Evolutionary conservation across 768 basidiomycete species (phyloP).

Genomic region (Ramaria rubella): DNA sequence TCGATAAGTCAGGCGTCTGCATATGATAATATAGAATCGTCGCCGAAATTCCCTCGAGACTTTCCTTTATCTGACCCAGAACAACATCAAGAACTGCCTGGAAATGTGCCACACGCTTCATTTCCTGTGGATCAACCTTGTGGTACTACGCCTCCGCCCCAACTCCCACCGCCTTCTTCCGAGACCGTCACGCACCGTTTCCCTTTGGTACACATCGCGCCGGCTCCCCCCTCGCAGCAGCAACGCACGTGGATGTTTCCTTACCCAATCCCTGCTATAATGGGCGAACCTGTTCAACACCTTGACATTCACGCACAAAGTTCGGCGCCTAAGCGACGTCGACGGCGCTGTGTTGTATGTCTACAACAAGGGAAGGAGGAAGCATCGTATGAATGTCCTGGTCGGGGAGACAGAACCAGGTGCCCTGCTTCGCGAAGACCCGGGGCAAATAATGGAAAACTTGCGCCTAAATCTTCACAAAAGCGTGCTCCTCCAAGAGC

Average conservation of each 20-base stretch:
- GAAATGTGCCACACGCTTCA: no score
- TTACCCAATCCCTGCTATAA: neutral
- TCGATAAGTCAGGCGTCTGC: no score
- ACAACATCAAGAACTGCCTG: no score
- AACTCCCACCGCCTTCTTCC: neutral
- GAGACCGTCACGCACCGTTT: neutral
- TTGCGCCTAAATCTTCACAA: neutral
- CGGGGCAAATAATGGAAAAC: neutral
- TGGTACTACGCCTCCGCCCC: neutral
- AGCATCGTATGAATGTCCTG: constrained; percentile 6
- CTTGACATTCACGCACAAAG: neutral
- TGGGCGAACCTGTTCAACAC: neutral
- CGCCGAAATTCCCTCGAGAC: no score
- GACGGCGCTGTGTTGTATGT: constrained; percentile 8
- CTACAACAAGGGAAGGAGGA: neutral
- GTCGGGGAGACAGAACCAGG: constrained; percentile 6
- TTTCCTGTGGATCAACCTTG: neutral
- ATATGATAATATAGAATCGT: no score
- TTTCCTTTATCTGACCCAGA: no score
- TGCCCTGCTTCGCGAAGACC: constrained; percentile 2
- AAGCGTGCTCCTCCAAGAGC: neutral
- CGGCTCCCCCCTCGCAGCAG: neutral
- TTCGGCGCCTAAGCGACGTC: neutral
- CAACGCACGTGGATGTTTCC: neutral
- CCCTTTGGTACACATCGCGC: neutral